Percentiles rank a stretch among this genome's conserved stretches.
phyloP scores from a whole-genome alignment of 768 basidiomycete genomes.

The Suillus decipiens region DNA sequence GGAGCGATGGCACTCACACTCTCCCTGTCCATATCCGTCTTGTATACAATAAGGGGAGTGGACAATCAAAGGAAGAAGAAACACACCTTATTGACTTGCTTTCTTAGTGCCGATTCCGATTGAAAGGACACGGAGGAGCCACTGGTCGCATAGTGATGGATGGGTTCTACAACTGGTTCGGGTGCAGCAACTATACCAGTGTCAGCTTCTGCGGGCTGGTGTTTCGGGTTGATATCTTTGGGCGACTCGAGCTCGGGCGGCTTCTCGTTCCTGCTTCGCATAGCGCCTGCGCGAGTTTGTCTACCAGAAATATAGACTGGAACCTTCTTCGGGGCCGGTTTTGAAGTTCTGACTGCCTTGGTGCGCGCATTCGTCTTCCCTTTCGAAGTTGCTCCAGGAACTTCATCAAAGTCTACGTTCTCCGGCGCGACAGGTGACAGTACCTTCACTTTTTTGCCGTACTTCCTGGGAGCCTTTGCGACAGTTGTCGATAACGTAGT shows the following conservation, averaged over 20 bases:
- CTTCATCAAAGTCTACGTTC: slow-evolving; percentile 34
- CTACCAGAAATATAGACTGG: background rate
- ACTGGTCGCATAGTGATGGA: background rate
- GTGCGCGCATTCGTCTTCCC: slow-evolving; percentile 13
- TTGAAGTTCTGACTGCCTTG: slow-evolving; percentile 21
- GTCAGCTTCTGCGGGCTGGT: background rate
- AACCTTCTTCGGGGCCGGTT: slow-evolving; percentile 5
- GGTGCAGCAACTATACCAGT: background rate
- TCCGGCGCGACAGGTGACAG: slow-evolving; percentile 29
- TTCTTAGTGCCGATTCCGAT: background rate
- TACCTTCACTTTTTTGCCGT: slow-evolving; percentile 34
- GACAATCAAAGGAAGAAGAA: background rate
- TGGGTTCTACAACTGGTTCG: background rate
- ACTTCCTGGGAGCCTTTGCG: slow-evolving; percentile 29
- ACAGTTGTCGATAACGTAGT: slow-evolving; percentile 11
- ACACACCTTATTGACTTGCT: background rate
- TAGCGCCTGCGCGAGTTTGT: slow-evolving; percentile 22
- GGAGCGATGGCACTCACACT: background rate
- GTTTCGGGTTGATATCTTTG: background rate
- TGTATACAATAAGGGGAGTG: background rate
- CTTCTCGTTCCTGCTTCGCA: slow-evolving; percentile 28
- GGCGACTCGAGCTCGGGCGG: slow-evolving; percentile 5
- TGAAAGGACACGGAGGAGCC: background rate
- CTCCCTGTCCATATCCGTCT: background rate
- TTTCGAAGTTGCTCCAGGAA: slow-evolving; percentile 21